A percentile compares a stretch with the other conserved stretches of the same genome.
phyloP scores from a whole-genome alignment of 108 stramenopile genomes.

The Schizochytrium sp. region DNA sequence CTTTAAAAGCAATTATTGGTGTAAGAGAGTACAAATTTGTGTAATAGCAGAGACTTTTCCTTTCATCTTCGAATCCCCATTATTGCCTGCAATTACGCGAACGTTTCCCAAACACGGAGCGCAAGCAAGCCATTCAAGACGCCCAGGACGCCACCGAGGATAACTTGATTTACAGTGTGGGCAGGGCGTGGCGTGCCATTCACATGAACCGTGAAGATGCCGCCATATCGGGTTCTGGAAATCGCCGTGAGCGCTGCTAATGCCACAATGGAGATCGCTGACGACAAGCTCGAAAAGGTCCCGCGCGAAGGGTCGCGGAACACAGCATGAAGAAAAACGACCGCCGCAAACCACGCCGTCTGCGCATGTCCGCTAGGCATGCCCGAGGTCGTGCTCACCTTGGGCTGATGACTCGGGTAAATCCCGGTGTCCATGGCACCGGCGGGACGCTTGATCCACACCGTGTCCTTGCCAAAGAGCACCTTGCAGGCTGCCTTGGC shows the following conservation, averaged over 20 bases:
- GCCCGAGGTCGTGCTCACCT: constrained; percentile 7
- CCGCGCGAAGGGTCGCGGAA: not conserved
- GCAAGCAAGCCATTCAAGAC: not conserved
- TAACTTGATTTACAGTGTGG: not conserved
- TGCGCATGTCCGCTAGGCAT: constrained; percentile 8
- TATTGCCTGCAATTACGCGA: too few relatives aligned
- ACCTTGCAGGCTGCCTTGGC: not conserved
- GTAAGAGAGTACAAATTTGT: too few relatives aligned
- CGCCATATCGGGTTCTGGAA: not conserved
- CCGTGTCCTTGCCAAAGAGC: not conserved
- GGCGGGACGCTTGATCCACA: not conserved
- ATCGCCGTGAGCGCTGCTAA: not conserved
- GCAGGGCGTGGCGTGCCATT: not conserved
- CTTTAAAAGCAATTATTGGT: too few relatives aligned
- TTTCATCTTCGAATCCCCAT: too few relatives aligned
- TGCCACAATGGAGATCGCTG: not conserved
- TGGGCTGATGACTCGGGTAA: not conserved
- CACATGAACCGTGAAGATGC: not conserved
- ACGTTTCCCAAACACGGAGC: too few relatives aligned
- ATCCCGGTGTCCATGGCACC: constrained; percentile 17
- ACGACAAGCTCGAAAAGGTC: not conserved
- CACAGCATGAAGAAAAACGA: not conserved
- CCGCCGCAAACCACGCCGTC: not conserved
- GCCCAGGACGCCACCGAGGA: not conserved
- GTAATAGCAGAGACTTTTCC: too few relatives aligned